Conservation (phyloP, 2,329 filamentous ascomycete species). For the Talaromyces marneffei region DNA sequence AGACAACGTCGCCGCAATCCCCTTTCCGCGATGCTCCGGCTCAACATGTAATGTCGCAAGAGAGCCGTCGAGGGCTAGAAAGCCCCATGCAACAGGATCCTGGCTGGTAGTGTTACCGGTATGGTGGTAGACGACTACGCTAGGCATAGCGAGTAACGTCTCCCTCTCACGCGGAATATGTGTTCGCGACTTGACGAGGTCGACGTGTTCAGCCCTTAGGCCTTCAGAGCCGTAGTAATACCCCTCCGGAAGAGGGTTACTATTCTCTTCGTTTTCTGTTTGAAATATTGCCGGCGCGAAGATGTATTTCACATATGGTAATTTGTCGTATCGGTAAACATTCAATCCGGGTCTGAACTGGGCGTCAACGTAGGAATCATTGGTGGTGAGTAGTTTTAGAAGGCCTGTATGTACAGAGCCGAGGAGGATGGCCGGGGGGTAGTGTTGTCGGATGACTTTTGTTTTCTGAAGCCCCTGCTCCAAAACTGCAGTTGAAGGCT, state of each 20-base stretch:
- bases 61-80: constrained; percentile 34
- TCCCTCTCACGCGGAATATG: constrained; percentile 32
- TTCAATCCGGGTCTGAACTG: constrained; percentile 20
- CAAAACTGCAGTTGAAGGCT: neutral
- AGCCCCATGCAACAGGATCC: constrained; percentile 36
- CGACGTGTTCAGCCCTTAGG: constrained; percentile 27
- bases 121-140: constrained; percentile 30
- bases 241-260: constrained; percentile 22
- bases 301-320: constrained; percentile 34
- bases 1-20: constrained; percentile 30
- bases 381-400: constrained; percentile 22
- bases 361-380: constrained; percentile 15
- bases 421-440: constrained; percentile 30
- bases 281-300: constrained; percentile 23
- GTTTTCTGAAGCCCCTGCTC: neutral
- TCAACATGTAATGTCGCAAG: constrained; percentile 38
- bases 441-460: constrained; percentile 21
- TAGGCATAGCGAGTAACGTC: constrained; percentile 28
- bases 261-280: neutral
- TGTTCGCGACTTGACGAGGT: constrained; percentile 36
- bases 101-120: neutral
- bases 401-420: constrained; percentile 34
- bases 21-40: constrained; percentile 35
- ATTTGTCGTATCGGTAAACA: constrained; percentile 26
- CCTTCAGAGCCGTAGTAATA: constrained; percentile 30